Base-by-base conservation (phyloP, 768 basidiomycete species). In the Boletus rubroflammeus region DNA sequence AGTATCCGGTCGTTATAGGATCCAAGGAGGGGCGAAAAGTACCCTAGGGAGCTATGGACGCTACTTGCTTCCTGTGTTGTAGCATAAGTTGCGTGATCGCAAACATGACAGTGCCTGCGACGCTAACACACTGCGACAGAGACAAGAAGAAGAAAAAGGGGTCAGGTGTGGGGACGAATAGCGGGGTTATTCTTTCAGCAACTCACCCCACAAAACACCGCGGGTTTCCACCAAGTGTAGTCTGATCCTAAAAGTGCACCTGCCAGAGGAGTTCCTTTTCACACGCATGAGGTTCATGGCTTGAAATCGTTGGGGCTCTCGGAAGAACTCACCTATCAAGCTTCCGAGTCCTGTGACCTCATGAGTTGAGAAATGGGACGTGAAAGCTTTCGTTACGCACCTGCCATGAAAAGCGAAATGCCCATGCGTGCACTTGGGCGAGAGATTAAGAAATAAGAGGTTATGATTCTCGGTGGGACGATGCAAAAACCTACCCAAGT, bases 191-290 rank as follows among this genome's bases (percentile, higher is more conserved):
- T 21, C 5, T 15, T 44, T 21, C n/a, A 44, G 32, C 41, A 15
- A 45, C 62, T 54, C 57, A 75, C 68, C 51, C 81, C 83, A 36
- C 78, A 72, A 57, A 83, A 81, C 19, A 82, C 54, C 8, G 76
- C 76, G 5, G 82, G 79, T 43, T 73, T 71, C 79, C 80, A 83
- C 84, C 84, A 85, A 2, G 67, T 54, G 53, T 78, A 82, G 7
- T 71, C 61, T n/a, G 72, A 55, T 2, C 80, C 75, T 3, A 85
- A 69, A n/a, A 85, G 68, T 6, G 78, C 77, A 1, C 84, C 84
- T 41, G 77, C 76, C 21, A 83, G 75, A 9, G 84, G 83, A 0
- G 80, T 77, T 14, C 82, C 82, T 76, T 56, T 34, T 47, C 19
- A 21, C 23, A 51, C 40, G 23, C 63, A 62, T 19, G 66, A 61